These are phyloP conservation scores for Persicaria tinctoria DNA, from an alignment of 148 eudicot genomes.

Conservation along the genomic window DNA sequence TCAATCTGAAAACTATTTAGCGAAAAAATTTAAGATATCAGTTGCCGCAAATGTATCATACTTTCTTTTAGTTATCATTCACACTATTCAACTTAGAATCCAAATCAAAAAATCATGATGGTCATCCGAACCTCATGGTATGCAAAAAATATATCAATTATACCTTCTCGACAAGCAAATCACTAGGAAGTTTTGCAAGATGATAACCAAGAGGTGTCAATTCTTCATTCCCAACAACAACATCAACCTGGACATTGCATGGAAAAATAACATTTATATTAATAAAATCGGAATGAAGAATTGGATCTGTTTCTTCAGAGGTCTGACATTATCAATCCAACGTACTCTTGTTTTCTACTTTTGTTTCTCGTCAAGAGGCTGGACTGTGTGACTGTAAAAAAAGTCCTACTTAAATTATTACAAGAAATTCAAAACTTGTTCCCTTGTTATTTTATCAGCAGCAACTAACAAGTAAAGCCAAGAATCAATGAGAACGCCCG, in stretches of 20 bases:
- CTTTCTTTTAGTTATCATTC: background rate
- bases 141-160: conserved; percentile 11
- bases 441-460: background rate
- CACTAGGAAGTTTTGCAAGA: conserved; percentile 94
- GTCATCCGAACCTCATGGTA: background rate
- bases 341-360: too few relatives aligned
- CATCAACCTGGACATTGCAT: conserved; percentile 59
- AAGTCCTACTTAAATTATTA: background rate
- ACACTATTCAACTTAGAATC: background rate
- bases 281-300: background rate
- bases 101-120: background rate
- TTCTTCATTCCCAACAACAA: conserved; percentile 74
- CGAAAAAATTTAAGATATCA: background rate
- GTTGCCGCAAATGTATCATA: background rate
- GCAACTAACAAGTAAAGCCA: background rate
- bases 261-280: background rate
- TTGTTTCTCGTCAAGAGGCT: too few relatives aligned
- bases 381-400: too few relatives aligned
- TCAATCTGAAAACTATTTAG: background rate
- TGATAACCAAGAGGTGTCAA: conserved; percentile 97
- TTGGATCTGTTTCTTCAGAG: too few relatives aligned
- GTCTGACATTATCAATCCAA: too few relatives aligned
- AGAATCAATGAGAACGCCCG: background rate
- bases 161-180: conserved; percentile 92
- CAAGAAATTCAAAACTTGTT: background rate